Evolutionary conservation across 2,329 filamentous ascomycete genomes (phyloP).

Genomic region (Dactylonectria estremocensis): DNA sequence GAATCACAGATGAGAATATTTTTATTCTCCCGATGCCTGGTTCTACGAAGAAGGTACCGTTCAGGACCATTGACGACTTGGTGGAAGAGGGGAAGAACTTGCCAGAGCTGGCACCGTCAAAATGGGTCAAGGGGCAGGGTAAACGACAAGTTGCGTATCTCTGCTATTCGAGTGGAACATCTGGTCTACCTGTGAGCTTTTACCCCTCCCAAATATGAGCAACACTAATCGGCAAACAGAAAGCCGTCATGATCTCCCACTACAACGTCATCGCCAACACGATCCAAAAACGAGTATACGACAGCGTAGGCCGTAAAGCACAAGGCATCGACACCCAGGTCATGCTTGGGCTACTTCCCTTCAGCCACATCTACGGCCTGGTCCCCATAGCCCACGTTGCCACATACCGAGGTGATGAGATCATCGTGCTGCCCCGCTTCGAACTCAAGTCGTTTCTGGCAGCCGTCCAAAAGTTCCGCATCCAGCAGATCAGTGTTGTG

Average conservation of each 20-base stretch:
- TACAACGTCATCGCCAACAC: slow-evolving; percentile 84
- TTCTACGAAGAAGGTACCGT: slow-evolving; percentile 55
- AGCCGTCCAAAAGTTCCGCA: slow-evolving; percentile 77
- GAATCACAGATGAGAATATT: slow-evolving; percentile 74
- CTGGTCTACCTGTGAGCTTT: slow-evolving; percentile 76
- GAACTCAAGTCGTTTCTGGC: slow-evolving; percentile 75
- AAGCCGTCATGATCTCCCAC: slow-evolving; percentile 90
- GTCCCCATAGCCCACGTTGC: slow-evolving; percentile 78
- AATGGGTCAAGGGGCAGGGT: slow-evolving; percentile 76
- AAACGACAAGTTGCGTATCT: slow-evolving; percentile 80
- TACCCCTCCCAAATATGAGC: not conserved
- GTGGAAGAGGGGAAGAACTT: slow-evolving; percentile 71
- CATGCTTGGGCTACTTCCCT: slow-evolving; percentile 78
- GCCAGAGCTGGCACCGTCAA: slow-evolving; percentile 65
- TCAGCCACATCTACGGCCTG: slow-evolving; percentile 87
- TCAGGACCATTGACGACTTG: slow-evolving; percentile 77
- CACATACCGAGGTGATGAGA: slow-evolving; percentile 80
- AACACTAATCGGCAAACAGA: slow-evolving; percentile 59
- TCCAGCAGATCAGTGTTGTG: slow-evolving; percentile 77
- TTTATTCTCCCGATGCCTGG: slow-evolving; percentile 80
- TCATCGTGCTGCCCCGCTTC: slow-evolving; percentile 82
- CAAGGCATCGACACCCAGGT: slow-evolving; percentile 59
- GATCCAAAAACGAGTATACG: slow-evolving; percentile 70
- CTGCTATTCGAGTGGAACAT: slow-evolving; percentile 86
- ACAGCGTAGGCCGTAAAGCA: slow-evolving; percentile 54